Evolutionary conservation across 2,329 filamentous ascomycete genomes (phyloP), one percentile per base, ranked within the genome.

Genomic region (Ramularia collo-cygni): DNA sequence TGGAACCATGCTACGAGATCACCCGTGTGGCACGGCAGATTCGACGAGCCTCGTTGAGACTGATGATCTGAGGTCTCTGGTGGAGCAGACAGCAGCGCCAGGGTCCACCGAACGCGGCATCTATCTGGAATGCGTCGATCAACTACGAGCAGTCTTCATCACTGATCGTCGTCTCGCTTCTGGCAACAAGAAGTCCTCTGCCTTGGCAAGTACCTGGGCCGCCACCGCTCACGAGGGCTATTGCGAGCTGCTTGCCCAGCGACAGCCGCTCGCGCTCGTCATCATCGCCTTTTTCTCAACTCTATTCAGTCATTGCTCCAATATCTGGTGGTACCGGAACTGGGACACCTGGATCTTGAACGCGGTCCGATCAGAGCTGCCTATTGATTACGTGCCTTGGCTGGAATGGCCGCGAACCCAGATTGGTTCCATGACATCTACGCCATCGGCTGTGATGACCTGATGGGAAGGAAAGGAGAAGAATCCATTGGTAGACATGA

Each of bases 341-440:
- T 50, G 47, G 44, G 31, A 38, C 5, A 27, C 34, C n/a, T 50
- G 44, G 47, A 46, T 42, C 2, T 21, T 44, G 28, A 39, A 47
- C 8, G 39, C 44, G 34, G 40, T 44, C 4, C 28, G 34, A 14
- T 4, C 10, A 7, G 26, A 44, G 32, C 27, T 49, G 8, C 18
- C 33, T 5, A 15, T 19, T 18, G 32, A 35, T 19, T 36, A 42
- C 21, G 21, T 13, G 7, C 30, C 40, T 18, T 50, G 44, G 47
- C 35, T 40, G 9, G 38, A 40, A 8, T 50, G 47, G 47, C 40
- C 47, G 16, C 17, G 14, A 12, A 19, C 16, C 13, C 31, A 33
- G 31, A 17, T 33, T 17, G 31, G 16, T 6, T 24, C 21, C 21
- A 6, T 24, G 21, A 24, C 6, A 6, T 24, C 21, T 10, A 6